phyloP scores from a whole-genome alignment of 805 yeast species.

The Sungouiozyma intestinalis region DNA sequence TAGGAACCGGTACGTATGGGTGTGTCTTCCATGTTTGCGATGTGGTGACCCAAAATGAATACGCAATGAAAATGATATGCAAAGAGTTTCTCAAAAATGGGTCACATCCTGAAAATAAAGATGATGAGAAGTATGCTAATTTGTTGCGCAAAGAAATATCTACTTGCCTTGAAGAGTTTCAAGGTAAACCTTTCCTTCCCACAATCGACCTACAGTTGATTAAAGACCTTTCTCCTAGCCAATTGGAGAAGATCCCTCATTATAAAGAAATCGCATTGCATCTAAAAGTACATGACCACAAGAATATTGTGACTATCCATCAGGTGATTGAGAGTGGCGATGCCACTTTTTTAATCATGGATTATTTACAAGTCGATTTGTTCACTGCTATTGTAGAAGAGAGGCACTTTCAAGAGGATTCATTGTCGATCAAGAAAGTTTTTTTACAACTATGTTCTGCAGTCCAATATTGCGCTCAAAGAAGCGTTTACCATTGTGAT shows the following conservation, averaged over 20 bases:
- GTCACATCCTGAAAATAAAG: conserved; percentile 11
- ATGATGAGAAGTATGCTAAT: conserved; percentile 19
- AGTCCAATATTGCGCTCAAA: conserved; percentile 68
- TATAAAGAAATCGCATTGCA: conserved; percentile 68
- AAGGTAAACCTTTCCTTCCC: conserved; percentile 8
- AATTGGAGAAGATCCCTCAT: conserved; percentile 27
- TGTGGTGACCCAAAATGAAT: conserved; percentile 35
- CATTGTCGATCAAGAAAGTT: conserved; percentile 41
- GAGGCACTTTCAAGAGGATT: conserved; percentile 47
- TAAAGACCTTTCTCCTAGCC: conserved; percentile 26
- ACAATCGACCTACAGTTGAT: conserved; percentile 21
- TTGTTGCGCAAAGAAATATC: conserved; percentile 16
- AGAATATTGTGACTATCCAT: conserved; percentile 66
- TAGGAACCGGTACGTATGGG: conserved; percentile 82
- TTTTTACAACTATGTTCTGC: conserved; percentile 77
- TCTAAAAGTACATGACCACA: conserved; percentile 63
- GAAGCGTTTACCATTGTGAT: conserved; percentile 85
- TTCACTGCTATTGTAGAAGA: conserved; percentile 77
- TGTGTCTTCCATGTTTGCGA: conserved; percentile 64
- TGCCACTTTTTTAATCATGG: conserved; percentile 67
- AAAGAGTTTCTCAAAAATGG: conserved; percentile 26
- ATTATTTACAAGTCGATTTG: conserved; percentile 77
- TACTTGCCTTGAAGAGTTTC: conserved; percentile 6
- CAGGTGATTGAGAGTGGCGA: conserved; percentile 54
- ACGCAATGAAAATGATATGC: conserved; percentile 64